Evolutionary conservation across 2,329 filamentous ascomycete genomes (phyloP).

Genomic region (Raffaelea deltoideospora): DNA sequence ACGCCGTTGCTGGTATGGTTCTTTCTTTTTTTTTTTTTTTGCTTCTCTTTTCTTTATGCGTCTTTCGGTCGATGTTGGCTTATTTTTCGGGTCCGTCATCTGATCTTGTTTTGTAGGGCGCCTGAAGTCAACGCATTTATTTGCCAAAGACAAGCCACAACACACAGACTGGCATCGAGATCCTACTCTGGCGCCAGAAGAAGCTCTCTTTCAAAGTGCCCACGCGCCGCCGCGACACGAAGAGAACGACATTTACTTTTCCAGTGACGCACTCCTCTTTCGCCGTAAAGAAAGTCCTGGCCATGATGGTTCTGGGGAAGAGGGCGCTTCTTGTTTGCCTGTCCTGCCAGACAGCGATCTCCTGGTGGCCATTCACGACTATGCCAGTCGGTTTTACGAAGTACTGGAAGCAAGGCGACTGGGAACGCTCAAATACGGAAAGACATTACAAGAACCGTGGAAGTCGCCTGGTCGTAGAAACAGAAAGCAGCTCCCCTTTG

Average conservation of each 20-base stretch:
- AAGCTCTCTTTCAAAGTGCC: conserved; percentile 51
- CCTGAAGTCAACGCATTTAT: conserved; percentile 16
- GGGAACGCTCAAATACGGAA: neutral
- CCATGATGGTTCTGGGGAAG: too few species aligned
- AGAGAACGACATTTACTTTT: conserved; percentile 58
- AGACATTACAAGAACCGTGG: too few species aligned
- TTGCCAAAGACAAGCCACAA: conserved; percentile 10
- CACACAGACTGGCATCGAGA: conserved; percentile 15
- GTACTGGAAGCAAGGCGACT: conserved; percentile 13
- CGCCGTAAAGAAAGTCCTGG: conserved; percentile 27
- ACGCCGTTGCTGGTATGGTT: conserved; percentile 51
- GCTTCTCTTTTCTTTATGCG: neutral
- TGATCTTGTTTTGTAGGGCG: conserved; percentile 15
- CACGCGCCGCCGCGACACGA: conserved; percentile 51
- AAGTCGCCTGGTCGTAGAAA: neutral
- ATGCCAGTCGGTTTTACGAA: conserved; percentile 52
- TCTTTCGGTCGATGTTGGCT: too few species aligned
- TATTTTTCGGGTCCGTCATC: too few species aligned
- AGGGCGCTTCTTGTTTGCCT: too few species aligned
- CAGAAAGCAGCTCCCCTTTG: neutral
- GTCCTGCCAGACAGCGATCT: conserved; percentile 54
- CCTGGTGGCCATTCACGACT: conserved; percentile 52
- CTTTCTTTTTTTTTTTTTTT: neutral
- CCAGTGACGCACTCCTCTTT: conserved; percentile 39
- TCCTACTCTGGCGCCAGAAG: conserved; percentile 44